These are phyloP conservation scores for Clonostachys solani DNA, from an alignment of 2,329 filamentous ascomycete species.

Conservation along the genomic window DNA sequence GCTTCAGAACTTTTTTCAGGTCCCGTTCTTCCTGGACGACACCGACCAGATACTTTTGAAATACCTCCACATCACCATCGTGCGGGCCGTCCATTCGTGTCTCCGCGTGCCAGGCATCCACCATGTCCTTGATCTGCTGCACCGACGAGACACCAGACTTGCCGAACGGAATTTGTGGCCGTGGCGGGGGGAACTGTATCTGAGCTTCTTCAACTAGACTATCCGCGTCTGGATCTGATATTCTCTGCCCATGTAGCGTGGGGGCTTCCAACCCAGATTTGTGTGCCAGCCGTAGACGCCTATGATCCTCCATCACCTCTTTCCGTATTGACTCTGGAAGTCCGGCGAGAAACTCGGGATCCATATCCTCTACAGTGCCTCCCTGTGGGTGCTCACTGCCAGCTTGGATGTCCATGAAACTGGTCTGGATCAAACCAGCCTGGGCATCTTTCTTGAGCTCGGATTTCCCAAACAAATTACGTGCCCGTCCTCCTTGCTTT, in stretches of 20 bases:
- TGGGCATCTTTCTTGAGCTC: conserved; percentile 49
- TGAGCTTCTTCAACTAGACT: conserved; percentile 30
- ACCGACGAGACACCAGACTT: conserved; percentile 33
- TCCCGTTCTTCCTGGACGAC: conserved; percentile 76
- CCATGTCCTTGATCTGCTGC: conserved; percentile 65
- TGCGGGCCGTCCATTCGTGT: conserved; percentile 76
- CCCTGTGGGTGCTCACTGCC: conserved; percentile 15
- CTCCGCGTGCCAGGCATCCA: conserved; percentile 71
- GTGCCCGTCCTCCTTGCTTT: conserved; percentile 47
- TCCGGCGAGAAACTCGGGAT: conserved; percentile 73
- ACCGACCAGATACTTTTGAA: conserved; percentile 66
- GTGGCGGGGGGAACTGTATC: conserved; percentile 41
- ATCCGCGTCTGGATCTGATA: conserved; percentile 3
- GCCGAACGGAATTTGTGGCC: conserved; percentile 41
- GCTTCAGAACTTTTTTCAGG: conserved; percentile 66
- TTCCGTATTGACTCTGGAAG: conserved; percentile 75
- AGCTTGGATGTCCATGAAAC: conserved; percentile 50
- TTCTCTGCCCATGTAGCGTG: background rate
- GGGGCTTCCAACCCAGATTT: conserved; percentile 42
- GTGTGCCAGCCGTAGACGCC: conserved; percentile 50
- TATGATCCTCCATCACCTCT: conserved; percentile 75
- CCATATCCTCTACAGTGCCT: conserved; percentile 46
- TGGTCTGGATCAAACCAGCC: conserved; percentile 68
- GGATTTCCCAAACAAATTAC: conserved; percentile 33
- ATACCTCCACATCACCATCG: conserved; percentile 68